Percentiles rank a stretch among this genome's conserved stretches.
These are phyloP conservation scores for Rhododendron griersonianum DNA, from an alignment of 148 eudicot species.

Conservation along the genomic window DNA sequence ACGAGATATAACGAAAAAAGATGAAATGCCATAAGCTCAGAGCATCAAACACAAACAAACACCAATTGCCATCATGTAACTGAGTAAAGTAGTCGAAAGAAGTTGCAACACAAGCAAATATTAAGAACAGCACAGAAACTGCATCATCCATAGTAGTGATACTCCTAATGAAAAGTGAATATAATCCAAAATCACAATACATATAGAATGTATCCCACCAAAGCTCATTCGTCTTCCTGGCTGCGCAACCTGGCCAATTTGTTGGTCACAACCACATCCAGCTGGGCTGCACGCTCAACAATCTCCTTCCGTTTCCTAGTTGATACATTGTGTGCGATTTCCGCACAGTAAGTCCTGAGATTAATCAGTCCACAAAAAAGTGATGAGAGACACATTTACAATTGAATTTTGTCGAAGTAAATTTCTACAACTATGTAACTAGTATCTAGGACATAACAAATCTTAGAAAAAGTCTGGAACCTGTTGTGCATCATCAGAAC, in stretches of 20 bases:
- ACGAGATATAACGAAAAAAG: neutral
- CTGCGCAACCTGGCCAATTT: conserved; percentile 44
- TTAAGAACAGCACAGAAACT: neutral
- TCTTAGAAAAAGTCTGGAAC: neutral
- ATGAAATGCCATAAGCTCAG: neutral
- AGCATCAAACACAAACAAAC: neutral
- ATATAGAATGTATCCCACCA: neutral
- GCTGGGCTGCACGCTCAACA: conserved; percentile 46
- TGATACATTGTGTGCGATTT: conserved; percentile 45
- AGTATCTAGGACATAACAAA: neutral
- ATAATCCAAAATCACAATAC: neutral
- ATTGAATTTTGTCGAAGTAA: neutral
- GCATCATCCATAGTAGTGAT: neutral
- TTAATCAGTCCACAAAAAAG: neutral
- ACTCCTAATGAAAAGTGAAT: neutral
- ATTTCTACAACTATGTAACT: neutral
- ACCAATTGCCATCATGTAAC: neutral
- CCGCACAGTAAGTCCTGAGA: conserved; percentile 45
- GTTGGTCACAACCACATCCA: conserved; percentile 48
- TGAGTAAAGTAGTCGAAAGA: neutral
- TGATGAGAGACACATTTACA: neutral
- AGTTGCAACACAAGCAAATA: neutral
- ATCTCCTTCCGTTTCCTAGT: conserved; percentile 43
- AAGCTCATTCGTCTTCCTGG: conserved; percentile 43
- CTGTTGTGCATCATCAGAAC: conserved; percentile 18